Percentiles rank a stretch among this genome's conserved stretches.
Evolutionary conservation across 768 basidiomycete genomes (phyloP).

Genomic region (Agaricus sinodeliciosus): DNA sequence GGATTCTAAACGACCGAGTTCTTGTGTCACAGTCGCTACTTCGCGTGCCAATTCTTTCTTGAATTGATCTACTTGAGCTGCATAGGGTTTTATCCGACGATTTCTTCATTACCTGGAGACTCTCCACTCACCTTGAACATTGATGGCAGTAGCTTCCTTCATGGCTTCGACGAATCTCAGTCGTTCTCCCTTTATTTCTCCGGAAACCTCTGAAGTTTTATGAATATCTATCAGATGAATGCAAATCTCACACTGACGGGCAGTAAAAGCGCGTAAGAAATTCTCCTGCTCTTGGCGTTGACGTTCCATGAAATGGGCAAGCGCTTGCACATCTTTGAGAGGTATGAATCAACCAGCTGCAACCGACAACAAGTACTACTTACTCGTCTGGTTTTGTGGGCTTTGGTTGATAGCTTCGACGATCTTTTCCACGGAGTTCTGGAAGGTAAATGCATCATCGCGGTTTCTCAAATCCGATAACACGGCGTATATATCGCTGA

Average conservation of each 20-base stretch:
- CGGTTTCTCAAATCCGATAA: constrained; percentile 25
- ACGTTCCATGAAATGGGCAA: constrained; percentile 56
- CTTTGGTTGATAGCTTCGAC: constrained; percentile 20
- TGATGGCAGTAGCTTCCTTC: constrained; percentile 87
- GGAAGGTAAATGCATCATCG: constrained; percentile 31
- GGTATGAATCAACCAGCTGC: background rate
- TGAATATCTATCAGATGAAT: background rate
- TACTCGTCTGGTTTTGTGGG: constrained; percentile 17
- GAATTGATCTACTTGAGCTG: constrained; percentile 84
- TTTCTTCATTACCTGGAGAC: background rate
- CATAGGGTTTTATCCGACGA: background rate
- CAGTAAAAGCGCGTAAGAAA: constrained; percentile 58
- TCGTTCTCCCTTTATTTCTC: constrained; percentile 81
- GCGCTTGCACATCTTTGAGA: constrained; percentile 43
- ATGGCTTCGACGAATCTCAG: constrained; percentile 90
- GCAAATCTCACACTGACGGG: constrained; percentile 32
- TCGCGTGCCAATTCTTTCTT: constrained; percentile 75
- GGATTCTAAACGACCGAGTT: constrained; percentile 60
- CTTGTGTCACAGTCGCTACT: constrained; percentile 66
- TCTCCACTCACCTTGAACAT: constrained; percentile 57
- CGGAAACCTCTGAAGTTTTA: constrained; percentile 53
- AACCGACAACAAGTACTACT: background rate
- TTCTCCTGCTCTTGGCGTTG: constrained; percentile 71
- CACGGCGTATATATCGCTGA: constrained; percentile 32
- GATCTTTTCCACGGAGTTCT: constrained; percentile 33